phyloP scores from a whole-genome alignment of 2,329 filamentous ascomycete genomes.

The Neofusicoccum parvum region DNA sequence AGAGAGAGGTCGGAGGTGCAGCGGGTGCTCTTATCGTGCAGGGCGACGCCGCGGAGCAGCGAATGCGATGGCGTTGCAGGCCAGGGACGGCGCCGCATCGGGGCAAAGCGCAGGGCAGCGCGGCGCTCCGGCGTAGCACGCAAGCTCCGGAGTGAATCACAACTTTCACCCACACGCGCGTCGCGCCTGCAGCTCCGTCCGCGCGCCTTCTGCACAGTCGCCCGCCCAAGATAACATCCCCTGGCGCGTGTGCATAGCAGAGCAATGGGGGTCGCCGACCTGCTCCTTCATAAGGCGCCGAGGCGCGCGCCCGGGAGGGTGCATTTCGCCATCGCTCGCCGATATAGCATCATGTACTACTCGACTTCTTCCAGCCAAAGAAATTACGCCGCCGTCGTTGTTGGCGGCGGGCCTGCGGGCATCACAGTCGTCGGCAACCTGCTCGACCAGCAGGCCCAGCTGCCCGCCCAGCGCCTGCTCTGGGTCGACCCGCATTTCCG shows the following conservation, averaged over 20 bases:
- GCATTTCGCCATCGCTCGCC: slow-evolving; percentile 14
- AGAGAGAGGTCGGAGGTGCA: not conserved
- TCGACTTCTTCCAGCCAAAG: slow-evolving; percentile 5
- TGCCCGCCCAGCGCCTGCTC: slow-evolving; percentile 49
- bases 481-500: slow-evolving; percentile 63
- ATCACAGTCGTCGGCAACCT: slow-evolving; percentile 64
- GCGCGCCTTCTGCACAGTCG: not conserved
- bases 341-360: slow-evolving; percentile 13
- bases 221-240: not conserved
- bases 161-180: slow-evolving; percentile 12
- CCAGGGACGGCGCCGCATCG: not conserved
- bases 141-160: slow-evolving; percentile 1
- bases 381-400: slow-evolving; percentile 57
- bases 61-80: not conserved
- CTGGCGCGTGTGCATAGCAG: not conserved
- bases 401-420: slow-evolving; percentile 62
- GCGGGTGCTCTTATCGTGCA: slow-evolving; percentile 9
- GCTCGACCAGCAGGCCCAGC: slow-evolving; percentile 51
- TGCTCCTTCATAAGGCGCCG: slow-evolving; percentile 15
- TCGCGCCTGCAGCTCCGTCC: not conserved
- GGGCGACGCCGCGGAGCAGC: not conserved
- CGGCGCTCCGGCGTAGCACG: slow-evolving; percentile 9
- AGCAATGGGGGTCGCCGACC: slow-evolving; percentile 4
- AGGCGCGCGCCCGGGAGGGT: slow-evolving; percentile 7
- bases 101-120: slow-evolving; percentile 1